Conservation (phyloP, 2,329 filamentous ascomycete genomes). For the Scopulariopsis brevicaulis region DNA sequence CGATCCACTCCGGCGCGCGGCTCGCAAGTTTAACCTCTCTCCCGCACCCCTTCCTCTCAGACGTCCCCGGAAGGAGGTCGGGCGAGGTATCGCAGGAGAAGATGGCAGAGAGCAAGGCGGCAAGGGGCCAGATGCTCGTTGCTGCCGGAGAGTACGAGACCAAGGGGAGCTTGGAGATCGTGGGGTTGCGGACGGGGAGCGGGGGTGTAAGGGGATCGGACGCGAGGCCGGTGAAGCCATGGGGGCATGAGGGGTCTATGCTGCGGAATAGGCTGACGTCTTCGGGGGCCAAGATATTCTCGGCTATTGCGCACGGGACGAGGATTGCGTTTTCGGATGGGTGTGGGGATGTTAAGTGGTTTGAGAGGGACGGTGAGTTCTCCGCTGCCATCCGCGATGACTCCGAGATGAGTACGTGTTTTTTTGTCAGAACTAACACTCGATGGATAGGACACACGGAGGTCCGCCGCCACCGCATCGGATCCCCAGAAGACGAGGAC, state of each 20-base stretch:
- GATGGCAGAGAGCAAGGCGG: slow-evolving; percentile 38
- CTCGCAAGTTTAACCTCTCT: slow-evolving; percentile 63
- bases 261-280: slow-evolving; percentile 78
- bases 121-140: slow-evolving; percentile 55
- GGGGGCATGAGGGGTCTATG: neutral
- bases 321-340: slow-evolving; percentile 76
- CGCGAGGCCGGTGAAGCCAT: slow-evolving; percentile 9
- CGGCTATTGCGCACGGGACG: slow-evolving; percentile 70
- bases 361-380: slow-evolving; percentile 59
- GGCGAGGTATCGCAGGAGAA: slow-evolving; percentile 43
- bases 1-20: slow-evolving; percentile 73
- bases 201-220: neutral
- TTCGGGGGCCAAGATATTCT: slow-evolving; percentile 68
- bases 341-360: slow-evolving; percentile 77
- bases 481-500: slow-evolving; percentile 34
- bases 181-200: slow-evolving; percentile 38
- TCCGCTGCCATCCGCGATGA: no score
- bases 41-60: slow-evolving; percentile 51
- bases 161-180: slow-evolving; percentile 83
- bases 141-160: slow-evolving; percentile 86
- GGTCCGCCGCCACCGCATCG: slow-evolving; percentile 41
- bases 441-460: slow-evolving; percentile 35
- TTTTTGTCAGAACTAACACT: neutral
- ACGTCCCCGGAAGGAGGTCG: slow-evolving; percentile 41
- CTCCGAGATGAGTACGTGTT: no score